Percentiles rank a stretch among this genome's conserved stretches.
These are phyloP conservation scores for Podila epigama DNA, from an alignment of 192 early-diverging fungal species.

Conservation along the genomic window DNA sequence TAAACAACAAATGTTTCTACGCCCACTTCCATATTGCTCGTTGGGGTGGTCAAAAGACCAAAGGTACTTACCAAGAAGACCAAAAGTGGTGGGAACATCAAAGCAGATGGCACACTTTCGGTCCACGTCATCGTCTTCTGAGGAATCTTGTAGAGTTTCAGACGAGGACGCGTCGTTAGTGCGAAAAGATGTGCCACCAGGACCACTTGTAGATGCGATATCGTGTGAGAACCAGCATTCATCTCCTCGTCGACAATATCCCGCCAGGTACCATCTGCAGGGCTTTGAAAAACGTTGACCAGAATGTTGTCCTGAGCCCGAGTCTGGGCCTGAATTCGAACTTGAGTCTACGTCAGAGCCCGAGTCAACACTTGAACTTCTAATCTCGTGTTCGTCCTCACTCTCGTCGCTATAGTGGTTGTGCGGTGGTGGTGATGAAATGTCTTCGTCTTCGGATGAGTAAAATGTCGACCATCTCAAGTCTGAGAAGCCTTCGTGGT, in stretches of 20 bases:
- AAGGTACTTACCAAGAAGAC: constrained; percentile 22
- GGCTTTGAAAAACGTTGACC: constrained; percentile 1
- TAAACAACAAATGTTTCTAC: neutral
- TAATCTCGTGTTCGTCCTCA: neutral
- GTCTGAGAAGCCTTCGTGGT: constrained; percentile 37
- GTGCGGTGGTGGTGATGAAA: constrained; percentile 1
- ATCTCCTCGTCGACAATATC: constrained; percentile 42
- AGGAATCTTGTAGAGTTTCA: neutral
- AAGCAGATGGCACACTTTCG: constrained; percentile 43
- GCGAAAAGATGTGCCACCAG: constrained; percentile 1
- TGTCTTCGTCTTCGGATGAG: neutral
- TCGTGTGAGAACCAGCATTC: constrained; percentile 47
- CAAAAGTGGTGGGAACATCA: constrained; percentile 32
- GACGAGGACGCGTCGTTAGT: neutral
- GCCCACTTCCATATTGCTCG: neutral
- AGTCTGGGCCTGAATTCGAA: neutral
- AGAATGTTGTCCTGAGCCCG: neutral
- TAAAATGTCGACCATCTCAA: neutral
- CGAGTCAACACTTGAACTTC: neutral
- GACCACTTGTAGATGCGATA: neutral
- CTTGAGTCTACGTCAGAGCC: neutral
- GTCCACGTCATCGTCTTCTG: constrained; percentile 7
- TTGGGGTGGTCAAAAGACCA: neutral
- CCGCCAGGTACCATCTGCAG: constrained; percentile 43
- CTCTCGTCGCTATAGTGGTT: neutral